Evolutionary conservation across 1,139 yeast species (phyloP), one percentile per base, ranked within the genome.

Genomic region (Hansenula lynferdii): DNA sequence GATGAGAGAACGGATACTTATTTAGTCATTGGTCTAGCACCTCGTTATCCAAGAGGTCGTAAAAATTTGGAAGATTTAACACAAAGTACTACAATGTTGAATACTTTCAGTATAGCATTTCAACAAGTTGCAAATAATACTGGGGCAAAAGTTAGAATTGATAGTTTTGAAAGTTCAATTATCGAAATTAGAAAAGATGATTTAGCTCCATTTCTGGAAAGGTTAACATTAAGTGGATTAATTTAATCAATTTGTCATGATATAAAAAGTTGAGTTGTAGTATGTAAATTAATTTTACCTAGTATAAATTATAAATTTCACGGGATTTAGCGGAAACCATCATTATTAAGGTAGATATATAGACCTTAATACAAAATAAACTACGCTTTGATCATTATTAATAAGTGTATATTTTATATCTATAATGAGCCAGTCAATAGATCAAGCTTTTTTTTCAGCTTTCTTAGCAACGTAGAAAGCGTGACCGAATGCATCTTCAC

Each of bases 91-190:
- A 65, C 69, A 2, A 52, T 66, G 38, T 62, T 83, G 37, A 92
- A 92, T 56, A 81, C 87, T 17, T 92, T 92, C 56, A 90, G 96
- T 36, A 77, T 84, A 42, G 95, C 95, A 28, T 92, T 92, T 60
- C 96, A 86, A 57, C 85, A 83, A 49, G 83, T 89, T 29, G 94
- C 96, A 2, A 72, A 70, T 35, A 74, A 77, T 10, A 83, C 95
- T 12, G 92, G 90, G 28, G 97, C 97, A 6, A 81, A 85, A 50
- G 90, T 89, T 25, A 73, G 94, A 53, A 83, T 92, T 44, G 97
- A 94, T 60, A 87, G 95, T 52, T 92, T 92, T 61, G 97, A 92
- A 56, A 85, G 95, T 46, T 81, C 97, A 3, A 86, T 92, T 27
- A 87, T 94, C 32, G 97, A 92, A 61, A 81, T 94, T 35, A 67